phyloP scores from a whole-genome alignment of 2,329 filamentous ascomycete species.

The Ophiostoma quercus region DNA sequence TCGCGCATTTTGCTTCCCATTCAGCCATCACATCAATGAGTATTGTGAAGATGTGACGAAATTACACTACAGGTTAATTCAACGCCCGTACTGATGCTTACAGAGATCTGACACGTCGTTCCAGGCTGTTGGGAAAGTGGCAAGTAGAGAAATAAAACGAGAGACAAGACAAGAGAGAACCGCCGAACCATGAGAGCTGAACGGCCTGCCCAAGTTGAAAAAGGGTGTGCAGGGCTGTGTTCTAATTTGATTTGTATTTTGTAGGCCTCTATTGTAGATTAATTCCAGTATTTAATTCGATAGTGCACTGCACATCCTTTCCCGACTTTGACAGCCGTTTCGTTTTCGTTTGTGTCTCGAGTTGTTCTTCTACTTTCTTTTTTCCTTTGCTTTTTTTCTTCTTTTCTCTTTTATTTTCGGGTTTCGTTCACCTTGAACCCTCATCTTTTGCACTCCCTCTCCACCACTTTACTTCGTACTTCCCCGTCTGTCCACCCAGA shows the following conservation, averaged over 20 bases:
- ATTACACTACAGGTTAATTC: too few species aligned
- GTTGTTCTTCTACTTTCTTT: neutral
- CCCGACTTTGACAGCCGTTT: neutral
- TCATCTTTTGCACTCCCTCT: neutral
- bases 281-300: neutral
- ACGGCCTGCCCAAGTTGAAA: neutral
- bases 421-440: neutral
- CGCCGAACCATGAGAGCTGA: slow-evolving; percentile 10
- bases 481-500: neutral
- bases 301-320: neutral
- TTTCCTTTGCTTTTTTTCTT: neutral
- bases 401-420: neutral
- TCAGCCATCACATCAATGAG: neutral
- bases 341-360: neutral
- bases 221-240: neutral
- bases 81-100: neutral
- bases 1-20: neutral
- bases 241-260: neutral
- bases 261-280: neutral
- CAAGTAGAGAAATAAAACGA: neutral
- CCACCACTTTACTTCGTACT: neutral
- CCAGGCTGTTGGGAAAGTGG: neutral
- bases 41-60: too few species aligned
- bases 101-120: slow-evolving; percentile 9
- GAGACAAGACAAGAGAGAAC: neutral